Conservation (phyloP, 495 filamentous ascomycete genomes). For the Penicillium verhagenii region DNA sequence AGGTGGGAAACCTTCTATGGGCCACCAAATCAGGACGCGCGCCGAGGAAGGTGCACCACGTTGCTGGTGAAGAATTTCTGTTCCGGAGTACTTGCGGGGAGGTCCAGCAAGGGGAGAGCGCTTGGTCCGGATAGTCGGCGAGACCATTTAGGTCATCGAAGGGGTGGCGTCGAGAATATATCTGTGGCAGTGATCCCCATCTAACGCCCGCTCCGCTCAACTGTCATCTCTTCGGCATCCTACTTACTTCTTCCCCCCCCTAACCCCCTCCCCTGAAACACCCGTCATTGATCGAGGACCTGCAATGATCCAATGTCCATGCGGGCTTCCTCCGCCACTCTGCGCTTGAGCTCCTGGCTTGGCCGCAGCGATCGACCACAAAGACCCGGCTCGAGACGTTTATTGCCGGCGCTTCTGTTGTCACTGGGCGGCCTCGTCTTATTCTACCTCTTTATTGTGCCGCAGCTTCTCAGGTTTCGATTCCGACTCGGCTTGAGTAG, state of each 20-base stretch:
- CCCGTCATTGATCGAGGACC: not conserved
- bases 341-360: conserved; percentile 22
- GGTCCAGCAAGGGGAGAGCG: not conserved
- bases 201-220: not conserved
- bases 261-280: not conserved
- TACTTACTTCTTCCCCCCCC: not conserved
- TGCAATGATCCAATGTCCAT: conserved; percentile 33
- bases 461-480: conserved; percentile 31
- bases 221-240: not conserved
- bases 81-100: conserved; percentile 11
- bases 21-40: conserved; percentile 10
- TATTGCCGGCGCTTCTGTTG: conserved; percentile 11
- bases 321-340: conserved; percentile 19
- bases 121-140: not conserved
- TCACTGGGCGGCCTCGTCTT: conserved; percentile 13
- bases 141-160: not conserved
- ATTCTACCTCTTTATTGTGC: conserved; percentile 27
- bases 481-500: conserved; percentile 31
- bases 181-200: not conserved
- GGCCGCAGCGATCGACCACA: conserved; percentile 4
- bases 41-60: not conserved
- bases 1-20: not conserved
- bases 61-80: not conserved
- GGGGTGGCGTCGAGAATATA: not conserved
- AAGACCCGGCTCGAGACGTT: conserved; percentile 5